Base-by-base conservation (phyloP, 352 stramenopile species). In the Globisporangium cederbergense region DNA sequence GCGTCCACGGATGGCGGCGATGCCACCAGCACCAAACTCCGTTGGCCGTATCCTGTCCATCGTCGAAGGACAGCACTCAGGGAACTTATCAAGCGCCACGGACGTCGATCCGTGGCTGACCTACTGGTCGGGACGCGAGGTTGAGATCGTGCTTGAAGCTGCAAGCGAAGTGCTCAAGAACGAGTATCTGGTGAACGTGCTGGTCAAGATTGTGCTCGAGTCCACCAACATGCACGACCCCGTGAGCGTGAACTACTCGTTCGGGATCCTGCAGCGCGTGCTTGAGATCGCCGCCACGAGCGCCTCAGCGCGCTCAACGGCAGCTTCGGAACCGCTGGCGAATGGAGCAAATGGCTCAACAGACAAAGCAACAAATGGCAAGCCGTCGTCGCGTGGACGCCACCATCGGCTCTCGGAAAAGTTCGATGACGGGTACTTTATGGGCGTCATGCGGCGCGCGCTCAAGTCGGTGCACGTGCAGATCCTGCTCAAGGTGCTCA, bases 401-500 rank as follows among this genome's bases (percentile, higher is more conserved):
- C 14, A 43, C 25, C 76, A 77, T 60, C 67, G 74, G 28, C 71
- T 83, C 6, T 63, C 81, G 10, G 71, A 77, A 6, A 76, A 63
- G 18, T 91, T 95, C 54, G 81, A 95, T 60, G 75, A 79, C 45
- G 79, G 76, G 52, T 91, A 89, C 54, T 95, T 91, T 64, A 66
- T 91, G 52, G 64, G 50, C 32, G 83, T 77, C 28, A 83, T 95
- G 74, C 81, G 81, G n/a, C 84, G 67, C 34, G 84, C 86, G 4
- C 66, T 95, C 10, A 70, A 88, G 50, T 93, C 86, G 13, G 78
- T 75, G 0, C 86, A 95, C 49, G 86, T 93, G 8, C 84, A 95
- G 75, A 93, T 86, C 28, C 66, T 95, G 54, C 78, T 95, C 53
- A 95, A 95, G 71, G 76, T 91, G 53, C 77, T 95, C 20, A 93